A percentile compares a stretch with the other conserved stretches of the same genome.
These are phyloP conservation scores for Globisporangium sylvaticum DNA, from an alignment of 352 stramenopile species.

Conservation along the genomic window DNA sequence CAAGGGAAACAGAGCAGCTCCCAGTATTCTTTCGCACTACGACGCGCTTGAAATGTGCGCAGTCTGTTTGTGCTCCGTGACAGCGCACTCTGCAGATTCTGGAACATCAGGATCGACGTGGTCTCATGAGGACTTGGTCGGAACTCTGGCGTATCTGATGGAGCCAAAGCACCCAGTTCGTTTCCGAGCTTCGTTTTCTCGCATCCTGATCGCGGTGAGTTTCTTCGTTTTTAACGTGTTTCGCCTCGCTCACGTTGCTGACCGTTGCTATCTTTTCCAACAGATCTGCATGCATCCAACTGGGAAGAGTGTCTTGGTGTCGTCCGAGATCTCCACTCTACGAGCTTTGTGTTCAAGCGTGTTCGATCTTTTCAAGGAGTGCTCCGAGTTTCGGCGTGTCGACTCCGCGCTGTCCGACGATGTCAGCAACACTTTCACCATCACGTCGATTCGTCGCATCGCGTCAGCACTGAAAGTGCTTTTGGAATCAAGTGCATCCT, in stretches of 20 bases:
- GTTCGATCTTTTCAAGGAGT: conserved; percentile 38
- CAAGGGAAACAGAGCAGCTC: background rate
- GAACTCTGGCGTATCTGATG: conserved; percentile 19
- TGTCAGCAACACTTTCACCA: background rate
- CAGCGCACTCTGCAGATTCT: background rate
- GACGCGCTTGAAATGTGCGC: conserved; percentile 15
- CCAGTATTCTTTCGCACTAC: conserved; percentile 9
- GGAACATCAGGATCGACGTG: background rate
- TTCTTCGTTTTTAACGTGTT: background rate
- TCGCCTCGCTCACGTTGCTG: background rate
- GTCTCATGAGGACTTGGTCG: background rate
- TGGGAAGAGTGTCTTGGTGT: conserved; percentile 8
- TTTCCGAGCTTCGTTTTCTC: conserved; percentile 39
- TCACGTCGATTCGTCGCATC: conserved; percentile 16
- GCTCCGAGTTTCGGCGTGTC: conserved; percentile 15
- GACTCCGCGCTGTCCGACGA: background rate
- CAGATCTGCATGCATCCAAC: conserved; percentile 7
- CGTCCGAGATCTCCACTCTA: conserved; percentile 14
- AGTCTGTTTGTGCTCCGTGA: conserved; percentile 6
- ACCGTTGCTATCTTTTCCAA: background rate
- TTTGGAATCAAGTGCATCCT: conserved; percentile 25
- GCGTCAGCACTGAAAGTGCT: conserved; percentile 36
- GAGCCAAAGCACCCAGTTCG: conserved; percentile 23
- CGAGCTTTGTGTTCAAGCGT: conserved; percentile 30
- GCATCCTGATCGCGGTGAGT: conserved; percentile 33